phyloP scores from a whole-genome alignment of 768 basidiomycete species.

The Tylopilus balloui region DNA sequence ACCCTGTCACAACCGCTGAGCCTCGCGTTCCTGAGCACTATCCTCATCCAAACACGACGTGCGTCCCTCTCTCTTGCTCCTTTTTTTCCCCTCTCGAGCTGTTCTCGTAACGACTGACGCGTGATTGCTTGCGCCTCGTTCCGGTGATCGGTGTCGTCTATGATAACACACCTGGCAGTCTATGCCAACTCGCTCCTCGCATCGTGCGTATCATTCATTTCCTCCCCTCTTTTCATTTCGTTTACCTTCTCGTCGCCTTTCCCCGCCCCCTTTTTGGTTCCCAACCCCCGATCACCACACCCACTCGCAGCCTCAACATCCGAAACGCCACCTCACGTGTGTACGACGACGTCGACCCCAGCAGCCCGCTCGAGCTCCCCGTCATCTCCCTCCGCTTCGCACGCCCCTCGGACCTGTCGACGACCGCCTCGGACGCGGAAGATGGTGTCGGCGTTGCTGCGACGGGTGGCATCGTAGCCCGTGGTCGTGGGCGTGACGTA shows the following conservation, averaged over 20 bases:
- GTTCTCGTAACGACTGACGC: background rate
- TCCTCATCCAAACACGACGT: conserved; percentile 27
- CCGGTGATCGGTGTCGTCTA: too few relatives aligned
- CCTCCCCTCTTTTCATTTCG: too few relatives aligned
- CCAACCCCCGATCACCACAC: background rate
- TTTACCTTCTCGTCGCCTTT: too few relatives aligned
- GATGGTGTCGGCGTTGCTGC: too few relatives aligned
- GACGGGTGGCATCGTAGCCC: too few relatives aligned
- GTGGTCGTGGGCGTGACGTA: background rate
- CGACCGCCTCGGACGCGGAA: background rate
- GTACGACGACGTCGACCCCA: conserved; percentile 4
- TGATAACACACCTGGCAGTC: conserved; percentile 17
- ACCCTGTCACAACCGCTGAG: conserved; percentile 17
- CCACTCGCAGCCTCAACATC: conserved; percentile 19
- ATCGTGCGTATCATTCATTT: too few relatives aligned
- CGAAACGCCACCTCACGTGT: conserved; percentile 19
- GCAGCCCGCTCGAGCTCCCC: conserved; percentile 10
- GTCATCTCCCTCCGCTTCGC: conserved; percentile 25
- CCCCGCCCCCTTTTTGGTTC: background rate
- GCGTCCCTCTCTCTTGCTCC: background rate
- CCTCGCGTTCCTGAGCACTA: conserved; percentile 17
- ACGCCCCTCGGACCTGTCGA: conserved; percentile 11
- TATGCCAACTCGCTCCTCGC: conserved; percentile 30
- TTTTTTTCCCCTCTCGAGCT: background rate
- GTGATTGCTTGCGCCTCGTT: too few relatives aligned